Base-by-base conservation (phyloP, 306 rosid species). In the Potentilla sterilis region DNA sequence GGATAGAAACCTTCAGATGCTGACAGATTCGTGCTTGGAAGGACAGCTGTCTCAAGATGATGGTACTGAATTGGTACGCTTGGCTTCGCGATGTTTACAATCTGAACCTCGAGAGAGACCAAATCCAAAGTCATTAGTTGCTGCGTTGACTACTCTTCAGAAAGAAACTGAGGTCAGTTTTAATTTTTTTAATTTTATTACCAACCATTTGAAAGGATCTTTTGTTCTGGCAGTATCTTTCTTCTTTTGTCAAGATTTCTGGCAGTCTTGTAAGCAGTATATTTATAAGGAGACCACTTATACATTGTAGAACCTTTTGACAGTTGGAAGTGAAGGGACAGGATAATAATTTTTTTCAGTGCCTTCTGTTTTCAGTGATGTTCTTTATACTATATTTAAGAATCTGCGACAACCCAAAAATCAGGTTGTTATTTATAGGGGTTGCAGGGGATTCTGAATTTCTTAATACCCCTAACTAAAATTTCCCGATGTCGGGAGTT, bases 51-150 rank as follows among this genome's bases (percentile, higher is more conserved):
- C 97, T 67, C 88, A 82, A 52, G 89, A 89, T 58, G 91, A 87
- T 76, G 92, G 91, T 78, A 89, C 97, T 73, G 91, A 89, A 83
- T 85, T 91, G 71, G 91, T 86, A 69, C 86, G 88, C 70, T 80
- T 86, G 86, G 94, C 94, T 44, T 80, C 97, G 40, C 84, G 87
- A 28, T 86, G 94, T 82, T 80, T 91, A 61, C 97, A 91, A 71
- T 91, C 88, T 82, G 97, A 89, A 82, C 91, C 97, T 73, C 70
- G 92, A 86, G 97, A 91, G 78, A 84, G 92, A 75, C 94, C 94
- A 40, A 91, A 87, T 82, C 75, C 91, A 7, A 91, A 87, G 80
- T 91, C 93, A 43, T 76, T 91, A 78, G 90, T 89, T 58, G 68
- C 89, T 79, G 91, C 90, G 21, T 84, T 91, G 90, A 82, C 87